phyloP scores from a whole-genome alignment of 2,329 filamentous ascomycete species.

The Colletotrichum tropicale region DNA sequence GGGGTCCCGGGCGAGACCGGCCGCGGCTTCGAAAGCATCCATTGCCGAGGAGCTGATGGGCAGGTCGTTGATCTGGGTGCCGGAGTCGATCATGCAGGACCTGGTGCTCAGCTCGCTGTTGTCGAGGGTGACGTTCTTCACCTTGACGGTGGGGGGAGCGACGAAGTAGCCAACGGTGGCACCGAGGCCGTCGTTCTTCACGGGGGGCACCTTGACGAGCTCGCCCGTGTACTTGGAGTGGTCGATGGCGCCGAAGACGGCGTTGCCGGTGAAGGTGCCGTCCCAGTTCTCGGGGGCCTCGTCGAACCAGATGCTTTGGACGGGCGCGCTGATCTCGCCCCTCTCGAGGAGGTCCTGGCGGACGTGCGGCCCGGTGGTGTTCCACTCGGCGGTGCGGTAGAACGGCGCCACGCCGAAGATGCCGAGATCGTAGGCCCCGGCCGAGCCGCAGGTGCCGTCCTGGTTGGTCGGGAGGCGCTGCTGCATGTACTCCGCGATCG shows the following conservation, averaged over 20 bases:
- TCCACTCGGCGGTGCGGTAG: constrained; percentile 8
- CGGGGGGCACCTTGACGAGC: background rate
- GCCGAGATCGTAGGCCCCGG: background rate
- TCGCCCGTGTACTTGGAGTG: constrained; percentile 1
- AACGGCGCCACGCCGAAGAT: constrained; percentile 4
- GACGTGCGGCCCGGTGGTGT: constrained; percentile 10
- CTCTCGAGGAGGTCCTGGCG: constrained; percentile 9
- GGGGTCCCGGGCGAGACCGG: background rate
- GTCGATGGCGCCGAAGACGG: constrained; percentile 8
- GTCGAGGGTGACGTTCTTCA: background rate
- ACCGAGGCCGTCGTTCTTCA: constrained; percentile 5
- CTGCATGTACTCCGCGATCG: constrained; percentile 8
- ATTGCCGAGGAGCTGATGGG: background rate
- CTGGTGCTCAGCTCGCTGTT: background rate
- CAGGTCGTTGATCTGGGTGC: constrained; percentile 5
- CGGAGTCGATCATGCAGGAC: background rate
- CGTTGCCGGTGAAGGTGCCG: constrained; percentile 10
- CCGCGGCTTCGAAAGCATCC: background rate
- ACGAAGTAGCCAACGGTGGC: constrained; percentile 7
- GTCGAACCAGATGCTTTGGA: constrained; percentile 17
- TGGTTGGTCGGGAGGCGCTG: background rate
- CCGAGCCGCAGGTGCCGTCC: background rate
- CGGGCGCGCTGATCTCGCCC: constrained; percentile 4
- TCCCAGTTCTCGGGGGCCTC: constrained; percentile 3
- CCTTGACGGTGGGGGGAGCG: background rate